Evolutionary conservation across 148 eudicot species (phyloP).

Genomic region (Rhododendron simsii): DNA sequence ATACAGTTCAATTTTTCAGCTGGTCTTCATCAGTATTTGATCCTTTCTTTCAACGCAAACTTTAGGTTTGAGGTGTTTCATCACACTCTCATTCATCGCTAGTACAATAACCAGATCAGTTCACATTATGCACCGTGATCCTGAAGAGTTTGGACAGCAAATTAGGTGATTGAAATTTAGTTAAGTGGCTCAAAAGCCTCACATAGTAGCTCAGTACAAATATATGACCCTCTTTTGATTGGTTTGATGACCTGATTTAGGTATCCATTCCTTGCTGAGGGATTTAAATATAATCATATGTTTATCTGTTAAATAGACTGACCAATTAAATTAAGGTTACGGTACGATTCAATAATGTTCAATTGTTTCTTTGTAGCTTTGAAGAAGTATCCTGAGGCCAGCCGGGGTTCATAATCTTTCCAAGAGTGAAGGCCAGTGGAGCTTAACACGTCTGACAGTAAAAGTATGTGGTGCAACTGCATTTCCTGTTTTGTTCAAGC

Average conservation of each 20-base stretch:
- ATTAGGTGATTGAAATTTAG: background rate
- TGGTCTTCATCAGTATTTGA: background rate
- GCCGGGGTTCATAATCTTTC: background rate
- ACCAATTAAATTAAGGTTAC: background rate
- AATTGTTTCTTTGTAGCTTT: slow-evolving; percentile 9
- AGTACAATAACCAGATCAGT: background rate
- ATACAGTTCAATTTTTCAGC: background rate
- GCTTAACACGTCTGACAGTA: background rate
- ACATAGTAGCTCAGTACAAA: background rate
- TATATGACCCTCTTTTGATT: background rate
- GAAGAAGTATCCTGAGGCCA: slow-evolving; percentile 3
- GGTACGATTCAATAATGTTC: background rate
- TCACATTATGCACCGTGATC: background rate
- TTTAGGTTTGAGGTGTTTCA: background rate
- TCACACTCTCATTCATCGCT: background rate
- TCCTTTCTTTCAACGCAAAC: background rate
- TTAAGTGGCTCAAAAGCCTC: background rate
- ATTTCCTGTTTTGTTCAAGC: background rate
- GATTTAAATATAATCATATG: background rate
- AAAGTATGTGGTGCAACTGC: slow-evolving; percentile 7
- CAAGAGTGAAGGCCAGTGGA: slow-evolving; percentile 1
- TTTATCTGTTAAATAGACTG: background rate
- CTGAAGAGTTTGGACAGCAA: background rate
- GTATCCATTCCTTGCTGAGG: background rate
- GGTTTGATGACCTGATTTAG: background rate